Evolutionary conservation across 2,329 filamentous ascomycete genomes (phyloP).

Genomic region (Talaromyces sp.): DNA sequence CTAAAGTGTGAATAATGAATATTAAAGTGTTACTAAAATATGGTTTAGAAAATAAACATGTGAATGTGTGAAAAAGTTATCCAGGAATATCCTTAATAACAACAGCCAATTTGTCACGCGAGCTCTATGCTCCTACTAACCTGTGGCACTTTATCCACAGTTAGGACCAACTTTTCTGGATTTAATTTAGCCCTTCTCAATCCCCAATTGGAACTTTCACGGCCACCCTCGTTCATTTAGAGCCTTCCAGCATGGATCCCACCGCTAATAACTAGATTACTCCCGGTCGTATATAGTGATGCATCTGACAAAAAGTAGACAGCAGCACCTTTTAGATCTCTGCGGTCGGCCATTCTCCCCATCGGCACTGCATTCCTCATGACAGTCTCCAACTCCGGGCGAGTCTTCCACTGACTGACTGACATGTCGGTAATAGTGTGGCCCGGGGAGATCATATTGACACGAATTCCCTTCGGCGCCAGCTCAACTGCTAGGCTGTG

Average conservation of each 20-base stretch:
- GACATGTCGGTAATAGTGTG: slow-evolving; percentile 31
- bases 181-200: no score
- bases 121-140: no score
- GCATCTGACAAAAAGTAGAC: slow-evolving; percentile 21
- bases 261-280: not conserved
- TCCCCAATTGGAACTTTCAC: no score
- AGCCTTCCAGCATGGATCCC: not conserved
- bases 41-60: no score
- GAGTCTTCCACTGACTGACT: slow-evolving; percentile 26
- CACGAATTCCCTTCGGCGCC: slow-evolving; percentile 28
- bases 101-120: no score
- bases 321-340: slow-evolving; percentile 32
- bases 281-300: slow-evolving; percentile 3
- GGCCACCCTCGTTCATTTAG: not conserved
- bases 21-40: no score
- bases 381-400: slow-evolving; percentile 31
- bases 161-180: no score
- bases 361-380: slow-evolving; percentile 34
- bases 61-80: no score
- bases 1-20: no score
- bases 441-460: slow-evolving; percentile 37
- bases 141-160: no score
- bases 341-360: slow-evolving; percentile 32
- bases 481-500: slow-evolving; percentile 29
- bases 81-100: no score